Evolutionary conservation across 2,329 filamentous ascomycete species (phyloP).

Genomic region (Neofusicoccum umdonicola): DNA sequence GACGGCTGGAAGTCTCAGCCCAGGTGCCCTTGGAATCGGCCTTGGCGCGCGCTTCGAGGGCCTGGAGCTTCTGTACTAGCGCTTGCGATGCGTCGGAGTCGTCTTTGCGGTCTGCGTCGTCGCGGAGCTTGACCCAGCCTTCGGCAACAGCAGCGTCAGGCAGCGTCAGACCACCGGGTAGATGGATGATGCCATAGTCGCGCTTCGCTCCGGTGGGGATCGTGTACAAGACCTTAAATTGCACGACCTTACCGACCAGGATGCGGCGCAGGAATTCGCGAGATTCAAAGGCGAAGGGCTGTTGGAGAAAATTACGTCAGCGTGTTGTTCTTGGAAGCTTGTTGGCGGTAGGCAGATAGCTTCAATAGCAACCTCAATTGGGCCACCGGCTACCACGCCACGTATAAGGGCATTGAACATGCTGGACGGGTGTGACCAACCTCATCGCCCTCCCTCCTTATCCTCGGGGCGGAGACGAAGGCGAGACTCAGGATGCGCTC

Average conservation of each 20-base stretch:
- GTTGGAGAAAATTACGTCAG: background rate
- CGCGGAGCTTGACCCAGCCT: conserved; percentile 89
- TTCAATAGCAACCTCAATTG: background rate
- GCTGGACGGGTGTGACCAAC: conserved; percentile 37
- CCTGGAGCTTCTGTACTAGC: conserved; percentile 74
- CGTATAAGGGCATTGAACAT: background rate
- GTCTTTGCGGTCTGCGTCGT: conserved; percentile 90
- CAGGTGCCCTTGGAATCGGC: conserved; percentile 79
- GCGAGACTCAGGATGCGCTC: conserved; percentile 89
- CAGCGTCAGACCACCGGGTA: conserved; percentile 58
- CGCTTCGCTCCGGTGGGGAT: conserved; percentile 74
- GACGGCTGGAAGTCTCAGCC: conserved; percentile 62
- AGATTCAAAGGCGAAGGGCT: conserved; percentile 85
- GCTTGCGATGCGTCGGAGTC: conserved; percentile 71
- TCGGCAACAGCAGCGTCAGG: conserved; percentile 82
- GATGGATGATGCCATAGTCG: conserved; percentile 79
- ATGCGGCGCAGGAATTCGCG: conserved; percentile 86
- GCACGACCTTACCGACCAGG: conserved; percentile 80
- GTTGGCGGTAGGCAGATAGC: too few relatives aligned
- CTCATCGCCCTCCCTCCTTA: conserved; percentile 88
- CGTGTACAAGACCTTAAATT: conserved; percentile 82
- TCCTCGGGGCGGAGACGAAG: conserved; percentile 83
- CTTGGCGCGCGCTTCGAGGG: conserved; percentile 74
- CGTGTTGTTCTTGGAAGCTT: background rate
- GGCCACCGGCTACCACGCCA: background rate